A percentile compares a stretch with the other conserved stretches of the same genome.
These are phyloP conservation scores for Chrysoporthe deuterocubensis DNA, from an alignment of 2,329 filamentous ascomycete genomes.

Conservation along the genomic window DNA sequence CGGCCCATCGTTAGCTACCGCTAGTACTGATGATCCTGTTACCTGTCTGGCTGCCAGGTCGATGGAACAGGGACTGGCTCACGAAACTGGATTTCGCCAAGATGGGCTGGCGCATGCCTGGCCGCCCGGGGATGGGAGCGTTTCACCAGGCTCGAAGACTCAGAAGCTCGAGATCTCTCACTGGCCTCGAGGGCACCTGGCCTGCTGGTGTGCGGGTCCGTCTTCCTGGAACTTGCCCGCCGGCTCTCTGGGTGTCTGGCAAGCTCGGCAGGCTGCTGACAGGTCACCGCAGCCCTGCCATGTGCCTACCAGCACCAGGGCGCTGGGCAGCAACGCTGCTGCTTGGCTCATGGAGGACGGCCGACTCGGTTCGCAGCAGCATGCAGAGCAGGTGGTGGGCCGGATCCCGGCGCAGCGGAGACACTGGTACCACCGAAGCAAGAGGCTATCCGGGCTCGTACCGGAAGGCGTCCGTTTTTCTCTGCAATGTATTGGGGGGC, in stretches of 20 bases:
- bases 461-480: neutral
- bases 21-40: neutral
- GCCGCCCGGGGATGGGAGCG: neutral
- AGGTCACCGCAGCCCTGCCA: neutral
- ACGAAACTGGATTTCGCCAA: neutral
- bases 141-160: neutral
- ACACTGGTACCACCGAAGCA: neutral
- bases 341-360: neutral
- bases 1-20: neutral
- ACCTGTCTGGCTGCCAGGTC: neutral
- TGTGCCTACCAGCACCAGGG: neutral
- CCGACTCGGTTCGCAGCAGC: neutral
- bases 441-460: neutral
- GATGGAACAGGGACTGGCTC: neutral
- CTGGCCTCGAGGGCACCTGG: neutral
- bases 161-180: neutral
- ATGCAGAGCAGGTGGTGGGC: neutral
- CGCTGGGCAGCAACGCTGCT: neutral
- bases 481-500: neutral
- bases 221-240: constrained; percentile 2
- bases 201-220: neutral
- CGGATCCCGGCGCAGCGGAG: constrained; percentile 3
- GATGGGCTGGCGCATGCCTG: neutral
- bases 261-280: constrained; percentile 1
- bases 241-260: constrained; percentile 1